A percentile compares a stretch with the other conserved stretches of the same genome.
Conservation (phyloP, 2,329 filamentous ascomycete species). For the Aspergillaceae sp. region DNA sequence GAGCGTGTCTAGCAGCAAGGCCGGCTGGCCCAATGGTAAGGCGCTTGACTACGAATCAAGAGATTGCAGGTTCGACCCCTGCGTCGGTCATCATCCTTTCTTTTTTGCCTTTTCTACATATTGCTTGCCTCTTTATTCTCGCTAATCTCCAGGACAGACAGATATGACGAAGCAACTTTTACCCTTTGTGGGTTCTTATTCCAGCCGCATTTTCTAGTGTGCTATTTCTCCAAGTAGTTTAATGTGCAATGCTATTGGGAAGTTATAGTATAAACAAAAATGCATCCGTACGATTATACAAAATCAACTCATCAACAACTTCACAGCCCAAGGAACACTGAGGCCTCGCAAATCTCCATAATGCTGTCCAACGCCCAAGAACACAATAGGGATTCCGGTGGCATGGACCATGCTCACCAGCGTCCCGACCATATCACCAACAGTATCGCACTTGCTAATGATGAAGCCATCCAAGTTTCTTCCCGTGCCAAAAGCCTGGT, state of each 20-base stretch:
- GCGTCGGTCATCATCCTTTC: conserved; percentile 24
- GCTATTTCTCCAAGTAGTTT: neutral
- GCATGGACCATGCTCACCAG: conserved; percentile 96
- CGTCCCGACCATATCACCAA: conserved; percentile 97
- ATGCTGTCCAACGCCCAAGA: conserved; percentile 67
- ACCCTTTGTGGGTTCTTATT: too few species aligned
- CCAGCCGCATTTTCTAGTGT: too few species aligned
- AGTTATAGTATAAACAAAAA: neutral
- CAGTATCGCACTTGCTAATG: conserved; percentile 96
- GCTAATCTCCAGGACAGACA: too few species aligned
- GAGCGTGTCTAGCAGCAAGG: conserved; percentile 3
- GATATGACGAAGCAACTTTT: too few species aligned
- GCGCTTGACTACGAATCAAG: conserved; percentile 47
- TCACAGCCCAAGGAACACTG: conserved; percentile 56
- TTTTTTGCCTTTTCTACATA: neutral
- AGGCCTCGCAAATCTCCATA: conserved; percentile 57
- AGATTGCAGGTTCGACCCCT: conserved; percentile 43
- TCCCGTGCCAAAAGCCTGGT: conserved; percentile 74
- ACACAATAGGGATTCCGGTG: conserved; percentile 90
- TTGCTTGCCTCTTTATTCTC: too few species aligned
- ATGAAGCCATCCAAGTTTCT: conserved; percentile 90
- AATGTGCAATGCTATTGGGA: neutral
- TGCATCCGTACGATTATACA: neutral
- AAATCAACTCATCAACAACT: conserved; percentile 48
- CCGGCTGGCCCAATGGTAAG: conserved; percentile 42